Evolutionary conservation across 75 land plant species (phyloP).

Genomic region (Azolla pinnata): DNA sequence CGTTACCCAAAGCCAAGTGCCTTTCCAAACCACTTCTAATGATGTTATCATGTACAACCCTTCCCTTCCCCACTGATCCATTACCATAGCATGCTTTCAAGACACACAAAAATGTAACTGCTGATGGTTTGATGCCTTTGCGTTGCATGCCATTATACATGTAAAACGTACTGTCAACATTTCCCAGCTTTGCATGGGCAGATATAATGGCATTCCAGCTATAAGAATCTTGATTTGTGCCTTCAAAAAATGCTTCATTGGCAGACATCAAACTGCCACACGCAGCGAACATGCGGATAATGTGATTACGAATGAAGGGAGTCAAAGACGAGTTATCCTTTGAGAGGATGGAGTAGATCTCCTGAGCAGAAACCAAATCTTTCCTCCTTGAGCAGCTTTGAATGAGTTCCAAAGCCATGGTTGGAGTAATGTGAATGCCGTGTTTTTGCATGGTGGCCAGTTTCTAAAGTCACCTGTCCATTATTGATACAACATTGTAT

Average conservation of each 20-base stretch:
- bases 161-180: not conserved
- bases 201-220: conserved; percentile 6
- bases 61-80: not conserved
- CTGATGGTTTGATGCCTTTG: not conserved
- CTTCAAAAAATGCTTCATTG: not conserved
- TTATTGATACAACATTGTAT: too few species aligned
- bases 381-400: too few species aligned
- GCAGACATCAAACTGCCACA: not conserved
- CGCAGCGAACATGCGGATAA: not conserved
- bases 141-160: not conserved
- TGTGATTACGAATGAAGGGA: too few species aligned
- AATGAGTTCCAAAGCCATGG: too few species aligned
- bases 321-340: too few species aligned
- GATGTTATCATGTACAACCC: conserved; percentile 8
- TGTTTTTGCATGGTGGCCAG: too few species aligned
- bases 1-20: not conserved
- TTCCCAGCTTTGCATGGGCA: not conserved
- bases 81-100: not conserved
- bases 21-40: not conserved
- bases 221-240: not conserved
- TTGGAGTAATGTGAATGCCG: too few species aligned
- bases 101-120: not conserved
- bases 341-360: too few species aligned
- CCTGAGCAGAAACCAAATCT: too few species aligned
- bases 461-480: too few species aligned